Evolutionary conservation across 257 asterid species (phyloP), one percentile per base, ranked within the genome.

Genomic region (Nicotiana tomentosiformis): DNA sequence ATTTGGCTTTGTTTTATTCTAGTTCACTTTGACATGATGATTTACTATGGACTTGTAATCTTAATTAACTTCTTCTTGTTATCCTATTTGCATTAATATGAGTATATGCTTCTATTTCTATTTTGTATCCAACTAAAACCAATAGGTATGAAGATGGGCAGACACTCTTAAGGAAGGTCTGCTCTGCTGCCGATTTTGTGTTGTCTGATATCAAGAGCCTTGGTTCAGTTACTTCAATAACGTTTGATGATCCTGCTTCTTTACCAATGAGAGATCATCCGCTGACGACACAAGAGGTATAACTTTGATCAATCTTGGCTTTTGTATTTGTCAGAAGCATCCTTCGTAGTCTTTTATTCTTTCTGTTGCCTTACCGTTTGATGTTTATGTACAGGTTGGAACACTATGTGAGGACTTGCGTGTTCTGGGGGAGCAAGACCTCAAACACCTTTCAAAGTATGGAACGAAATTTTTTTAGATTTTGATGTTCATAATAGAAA

Each of bases 361-460:
- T 4, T 69, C 17, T 37, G 55, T 37, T 68, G 18, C 77, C 77
- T 68, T 68, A 68, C 56, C 4, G 10, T 37, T 35, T 43, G 15
- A 17, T 58, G 20, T 17, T 35, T 68, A 9, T 68, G 32, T 29
- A 4, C 82, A 96, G 98, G 93, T 96, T 83, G 94, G 87, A 88
- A 90, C 92, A 68, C 90, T 91, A 26, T 94, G 99, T 58, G 99
- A 94, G 33, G 97, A 96, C 86, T 90, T 93, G 66, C 92, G 92
- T 26, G 94, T 96, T 87, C 67, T 93, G 64, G 98, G 98, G 79
- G 92, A 92, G 91, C 98, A 96, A 88, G 98, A 94, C 78, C 95
- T 96, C 82, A 93, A 90, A 90, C 88, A 92, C 88, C 91, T 94
- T 81, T 55, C 91, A 43, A 96, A 92, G 98, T 96, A 91, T 87